A percentile compares a stretch with the other conserved stretches of the same genome.
These are phyloP conservation scores for Ascoidea rubescens DNA, from an alignment of 805 yeast genomes.

Conservation along the genomic window DNA sequence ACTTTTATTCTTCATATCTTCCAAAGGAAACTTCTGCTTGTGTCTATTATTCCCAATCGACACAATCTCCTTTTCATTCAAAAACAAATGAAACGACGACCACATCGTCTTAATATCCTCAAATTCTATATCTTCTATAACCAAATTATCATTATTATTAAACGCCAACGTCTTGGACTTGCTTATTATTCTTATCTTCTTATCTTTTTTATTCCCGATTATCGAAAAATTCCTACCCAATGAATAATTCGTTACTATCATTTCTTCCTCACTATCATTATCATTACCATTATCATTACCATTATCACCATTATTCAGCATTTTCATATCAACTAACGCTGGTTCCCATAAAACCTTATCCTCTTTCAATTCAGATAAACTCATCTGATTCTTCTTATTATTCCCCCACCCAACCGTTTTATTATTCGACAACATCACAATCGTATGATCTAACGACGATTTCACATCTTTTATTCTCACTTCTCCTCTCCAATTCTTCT, in stretches of 20 bases:
- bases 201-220: slow-evolving; percentile 13
- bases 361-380: slow-evolving; percentile 13
- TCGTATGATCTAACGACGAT: slow-evolving; percentile 33
- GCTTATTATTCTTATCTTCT: slow-evolving; percentile 19
- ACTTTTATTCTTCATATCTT: background rate
- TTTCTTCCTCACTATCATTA: background rate
- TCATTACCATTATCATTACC: too few species aligned
- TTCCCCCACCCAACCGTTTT: slow-evolving; percentile 39
- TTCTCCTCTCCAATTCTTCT: too few species aligned
- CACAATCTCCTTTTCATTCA: slow-evolving; percentile 15
- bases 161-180: slow-evolving; percentile 15
- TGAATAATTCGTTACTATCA: slow-evolving; percentile 8
- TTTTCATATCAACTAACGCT: background rate
- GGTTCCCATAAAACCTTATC: slow-evolving; percentile 9
- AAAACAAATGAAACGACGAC: slow-evolving; percentile 52
- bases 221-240: slow-evolving; percentile 52
- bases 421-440: slow-evolving; percentile 26
- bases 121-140: slow-evolving; percentile 3
- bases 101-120: slow-evolving; percentile 45
- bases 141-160: too few species aligned
- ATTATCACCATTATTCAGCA: too few species aligned
- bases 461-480: slow-evolving; percentile 12
- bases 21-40: slow-evolving; percentile 38
- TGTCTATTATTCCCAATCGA: slow-evolving; percentile 71
- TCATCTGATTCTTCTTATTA: slow-evolving; percentile 33